These are phyloP conservation scores for Fusarium sp. DNA, from an alignment of 2,329 filamentous ascomycete species.

Conservation along the genomic window DNA sequence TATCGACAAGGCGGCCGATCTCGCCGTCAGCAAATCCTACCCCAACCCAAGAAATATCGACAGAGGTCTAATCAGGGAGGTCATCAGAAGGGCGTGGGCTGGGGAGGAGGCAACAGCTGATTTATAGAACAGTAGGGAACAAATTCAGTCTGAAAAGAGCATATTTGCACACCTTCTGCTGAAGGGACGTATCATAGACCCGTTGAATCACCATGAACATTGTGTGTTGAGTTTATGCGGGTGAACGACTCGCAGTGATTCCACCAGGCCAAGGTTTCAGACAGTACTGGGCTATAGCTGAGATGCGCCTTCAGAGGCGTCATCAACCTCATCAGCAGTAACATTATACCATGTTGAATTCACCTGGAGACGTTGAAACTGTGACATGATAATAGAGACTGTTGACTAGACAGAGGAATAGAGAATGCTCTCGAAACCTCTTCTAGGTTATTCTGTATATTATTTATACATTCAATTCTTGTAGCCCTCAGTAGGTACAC, in stretches of 20 bases:
- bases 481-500: background rate
- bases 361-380: background rate
- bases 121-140: background rate
- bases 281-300: background rate
- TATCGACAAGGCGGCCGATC: slow-evolving; percentile 69
- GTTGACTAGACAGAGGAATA: background rate
- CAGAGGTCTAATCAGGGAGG: slow-evolving; percentile 62
- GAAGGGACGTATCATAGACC: background rate
- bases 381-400: background rate
- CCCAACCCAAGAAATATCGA: slow-evolving; percentile 69
- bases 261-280: background rate
- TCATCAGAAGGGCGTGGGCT: slow-evolving; percentile 71
- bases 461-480: background rate
- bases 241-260: background rate
- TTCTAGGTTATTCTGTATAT: background rate
- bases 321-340: too few relatives aligned
- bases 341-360: background rate
- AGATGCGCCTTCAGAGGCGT: too few relatives aligned
- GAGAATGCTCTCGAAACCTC: background rate
- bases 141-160: background rate
- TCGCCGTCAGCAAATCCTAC: slow-evolving; percentile 69
- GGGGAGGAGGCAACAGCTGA: slow-evolving; percentile 62
- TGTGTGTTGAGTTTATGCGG: background rate
- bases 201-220: background rate
- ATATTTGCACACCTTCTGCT: background rate